A percentile compares a stretch with the other conserved stretches of the same genome.
These are phyloP conservation scores for Neurospora sp. DNA, from an alignment of 495 filamentous ascomycete genomes.

Conservation along the genomic window DNA sequence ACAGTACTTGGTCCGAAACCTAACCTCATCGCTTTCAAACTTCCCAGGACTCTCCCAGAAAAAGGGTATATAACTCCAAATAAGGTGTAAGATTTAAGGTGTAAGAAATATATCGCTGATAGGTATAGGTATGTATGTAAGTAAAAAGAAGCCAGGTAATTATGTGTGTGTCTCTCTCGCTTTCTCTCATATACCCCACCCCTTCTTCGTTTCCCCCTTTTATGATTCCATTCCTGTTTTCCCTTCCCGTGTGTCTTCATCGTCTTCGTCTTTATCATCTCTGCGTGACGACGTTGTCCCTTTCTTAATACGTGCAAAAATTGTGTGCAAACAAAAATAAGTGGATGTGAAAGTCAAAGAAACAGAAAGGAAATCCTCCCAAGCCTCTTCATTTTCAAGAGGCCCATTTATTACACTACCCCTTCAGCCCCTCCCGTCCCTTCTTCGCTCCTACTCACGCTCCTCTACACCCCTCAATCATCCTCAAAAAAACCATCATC, in stretches of 20 bases:
- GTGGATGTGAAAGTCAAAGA: neutral
- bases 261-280: neutral
- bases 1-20: no score
- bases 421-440: neutral
- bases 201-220: neutral
- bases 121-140: neutral
- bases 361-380: neutral
- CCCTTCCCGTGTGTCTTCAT: neutral
- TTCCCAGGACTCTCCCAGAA: no score
- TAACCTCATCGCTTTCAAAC: no score
- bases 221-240: neutral
- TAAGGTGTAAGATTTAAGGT: neutral
- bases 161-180: neutral
- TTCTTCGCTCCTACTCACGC: neutral
- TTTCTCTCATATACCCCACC: neutral
- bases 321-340: neutral
- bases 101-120: neutral
- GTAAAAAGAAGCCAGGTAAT: neutral
- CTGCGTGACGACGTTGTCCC: neutral
- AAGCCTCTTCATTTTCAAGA: neutral
- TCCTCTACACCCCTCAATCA: constrained; percentile 8
- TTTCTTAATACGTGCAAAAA: neutral
- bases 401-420: neutral
- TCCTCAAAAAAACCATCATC: constrained; percentile 50
- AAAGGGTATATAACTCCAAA: neutral